A percentile compares a stretch with the other conserved stretches of the same genome.
phyloP scores from a whole-genome alignment of 768 basidiomycete genomes.

The Mycena epipterygia region DNA sequence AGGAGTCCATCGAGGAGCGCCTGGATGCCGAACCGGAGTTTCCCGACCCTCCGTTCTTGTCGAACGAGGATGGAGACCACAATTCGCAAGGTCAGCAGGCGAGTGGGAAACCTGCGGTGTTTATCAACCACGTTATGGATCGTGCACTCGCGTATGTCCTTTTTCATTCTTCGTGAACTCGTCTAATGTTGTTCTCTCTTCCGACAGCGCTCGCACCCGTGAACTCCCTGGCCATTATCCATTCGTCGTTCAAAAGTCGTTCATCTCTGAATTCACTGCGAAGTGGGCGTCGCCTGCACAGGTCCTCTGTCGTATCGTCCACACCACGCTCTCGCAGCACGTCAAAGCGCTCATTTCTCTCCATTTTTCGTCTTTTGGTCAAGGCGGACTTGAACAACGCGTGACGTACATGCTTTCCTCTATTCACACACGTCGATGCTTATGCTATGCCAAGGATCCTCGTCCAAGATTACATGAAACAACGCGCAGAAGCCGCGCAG shows the following conservation, averaged over 20 bases:
- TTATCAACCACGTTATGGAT: slow-evolving; percentile 1
- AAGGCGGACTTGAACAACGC: slow-evolving; percentile 65
- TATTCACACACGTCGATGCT: neutral
- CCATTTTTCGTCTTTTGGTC: slow-evolving; percentile 68
- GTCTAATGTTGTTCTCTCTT: neutral
- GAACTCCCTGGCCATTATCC: slow-evolving; percentile 80
- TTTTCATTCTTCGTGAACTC: neutral
- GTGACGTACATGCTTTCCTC: slow-evolving; percentile 52
- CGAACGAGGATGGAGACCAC: neutral
- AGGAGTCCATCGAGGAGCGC: neutral
- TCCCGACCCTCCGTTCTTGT: neutral
- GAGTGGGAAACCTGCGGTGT: neutral
- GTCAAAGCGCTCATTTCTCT: too few relatives aligned
- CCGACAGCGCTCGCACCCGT: slow-evolving; percentile 72
- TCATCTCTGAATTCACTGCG: slow-evolving; percentile 58
- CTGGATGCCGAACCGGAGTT: neutral
- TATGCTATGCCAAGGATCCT: too few relatives aligned
- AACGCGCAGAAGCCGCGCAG: slow-evolving; percentile 55
- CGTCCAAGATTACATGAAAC: slow-evolving; percentile 64
- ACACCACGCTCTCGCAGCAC: slow-evolving; percentile 53
- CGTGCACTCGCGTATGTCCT: neutral
- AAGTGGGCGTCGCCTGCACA: slow-evolving; percentile 65
- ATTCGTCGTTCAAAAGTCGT: slow-evolving; percentile 67
- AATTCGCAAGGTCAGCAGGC: neutral
- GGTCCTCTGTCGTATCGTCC: slow-evolving; percentile 54